phyloP scores from a whole-genome alignment of 202 grass and related monocot genomes.

The Elaeis oleifera region DNA sequence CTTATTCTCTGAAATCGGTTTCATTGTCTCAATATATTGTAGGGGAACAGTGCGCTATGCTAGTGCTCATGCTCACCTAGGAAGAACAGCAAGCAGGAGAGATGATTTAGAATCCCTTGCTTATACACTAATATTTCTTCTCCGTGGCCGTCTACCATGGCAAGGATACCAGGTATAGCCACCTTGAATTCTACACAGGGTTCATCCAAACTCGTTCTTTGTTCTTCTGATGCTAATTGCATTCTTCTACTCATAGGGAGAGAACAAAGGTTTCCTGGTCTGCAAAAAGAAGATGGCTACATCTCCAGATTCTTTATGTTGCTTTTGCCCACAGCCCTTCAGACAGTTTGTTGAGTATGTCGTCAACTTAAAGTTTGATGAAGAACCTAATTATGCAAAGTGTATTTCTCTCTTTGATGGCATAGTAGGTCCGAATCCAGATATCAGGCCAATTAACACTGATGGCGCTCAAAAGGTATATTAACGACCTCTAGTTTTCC shows the following conservation, averaged over 20 bases:
- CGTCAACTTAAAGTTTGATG: slow-evolving; percentile 98
- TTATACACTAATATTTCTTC: slow-evolving; percentile 96
- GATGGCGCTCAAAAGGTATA: slow-evolving; percentile 98
- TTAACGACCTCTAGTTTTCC: background rate
- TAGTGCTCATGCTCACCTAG: slow-evolving; percentile 96
- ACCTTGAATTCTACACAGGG: slow-evolving; percentile 15
- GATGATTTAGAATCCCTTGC: slow-evolving; percentile 99
- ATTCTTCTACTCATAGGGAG: slow-evolving; percentile 51
- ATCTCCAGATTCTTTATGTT: slow-evolving; percentile 81
- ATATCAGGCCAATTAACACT: slow-evolving; percentile 96
- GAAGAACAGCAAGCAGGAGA: slow-evolving; percentile 86
- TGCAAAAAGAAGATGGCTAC: slow-evolving; percentile 99
- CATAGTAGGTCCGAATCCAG: slow-evolving; percentile 84
- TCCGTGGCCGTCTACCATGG: slow-evolving; percentile 88
- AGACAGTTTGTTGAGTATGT: slow-evolving; percentile 95
- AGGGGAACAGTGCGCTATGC: slow-evolving; percentile 98
- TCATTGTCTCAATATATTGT: slow-evolving; percentile 17
- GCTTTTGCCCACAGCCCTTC: slow-evolving; percentile 77
- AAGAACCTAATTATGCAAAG: slow-evolving; percentile 95
- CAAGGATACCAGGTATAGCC: slow-evolving; percentile 92
- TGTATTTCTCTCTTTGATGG: slow-evolving; percentile 90
- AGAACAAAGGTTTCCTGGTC: slow-evolving; percentile 95
- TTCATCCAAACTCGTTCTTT: slow-evolving; percentile 10
- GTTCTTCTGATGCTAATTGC: background rate
- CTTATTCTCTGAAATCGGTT: background rate